Base-by-base conservation (phyloP, 2,329 filamentous ascomycete species). In the Epichloe baconii region DNA sequence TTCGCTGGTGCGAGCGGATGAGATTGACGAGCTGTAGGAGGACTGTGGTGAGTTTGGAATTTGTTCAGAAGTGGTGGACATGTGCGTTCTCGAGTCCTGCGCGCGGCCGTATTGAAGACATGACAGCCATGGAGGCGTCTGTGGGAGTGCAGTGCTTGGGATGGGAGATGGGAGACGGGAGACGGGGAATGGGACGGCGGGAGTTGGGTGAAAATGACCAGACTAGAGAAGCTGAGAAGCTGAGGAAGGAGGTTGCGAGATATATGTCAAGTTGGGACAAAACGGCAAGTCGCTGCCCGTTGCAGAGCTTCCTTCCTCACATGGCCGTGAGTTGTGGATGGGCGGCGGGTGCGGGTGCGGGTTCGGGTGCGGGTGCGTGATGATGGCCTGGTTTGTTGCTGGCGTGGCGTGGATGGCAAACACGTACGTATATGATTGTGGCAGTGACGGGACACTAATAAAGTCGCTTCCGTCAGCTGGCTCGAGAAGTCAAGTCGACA, bases 1-100 rank as follows among this genome's bases (percentile, higher is more conserved):
- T 21, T 46, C 38, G 34, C 49, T 52, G 14, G 42, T 34, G 5
- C 43, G 21, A 21, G 47, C 41, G 8, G 52, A 52, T 6, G 52
- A 52, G 3, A 7, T 11, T 2, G 35, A 51, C 3, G 47, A 53
- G 40, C 34, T 5, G 38, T 19, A 44, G 3, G 44, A 50, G 14
- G 41, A 48, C 4, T 26, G 23, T 10, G 41, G 19, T 4, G 48
- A 19, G 8, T 10, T n/a, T 7, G 41, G 14, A 19, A 3, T 21
- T 15, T 44, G 42, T 36, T 41, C 23, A 37, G 40, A 35, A 8
- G 15, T 34, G 5, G 15, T 23, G 5, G 15, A 36, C 15, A 26
- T 31, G 4, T 44, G 31, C 34, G 19, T 36, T 17, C 17, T 11
- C n/a, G 38, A 38, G 12, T 41, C 6, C 3, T 11, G 37, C 5